Evolutionary conservation across 2,329 filamentous ascomycete species (phyloP).

Genomic region (Hypoxylon rubiginosum): DNA sequence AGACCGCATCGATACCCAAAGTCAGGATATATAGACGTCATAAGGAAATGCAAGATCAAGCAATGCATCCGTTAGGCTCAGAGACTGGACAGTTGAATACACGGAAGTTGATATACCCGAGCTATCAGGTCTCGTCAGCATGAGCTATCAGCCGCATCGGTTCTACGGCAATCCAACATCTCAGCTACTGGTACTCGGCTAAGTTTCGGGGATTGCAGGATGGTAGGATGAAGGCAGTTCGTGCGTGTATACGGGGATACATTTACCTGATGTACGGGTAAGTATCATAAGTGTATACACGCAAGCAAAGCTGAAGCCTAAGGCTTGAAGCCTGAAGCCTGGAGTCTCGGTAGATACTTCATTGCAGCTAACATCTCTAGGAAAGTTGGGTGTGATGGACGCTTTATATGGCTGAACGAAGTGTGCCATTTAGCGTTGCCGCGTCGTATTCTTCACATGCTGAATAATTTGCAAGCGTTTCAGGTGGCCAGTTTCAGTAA

Average conservation of each 20-base stretch:
- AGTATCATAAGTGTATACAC: background rate
- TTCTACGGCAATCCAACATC: slow-evolving; percentile 7
- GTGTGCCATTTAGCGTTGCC: slow-evolving; percentile 10
- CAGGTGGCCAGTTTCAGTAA: slow-evolving; percentile 32
- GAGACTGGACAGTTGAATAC: background rate
- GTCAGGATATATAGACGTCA: background rate
- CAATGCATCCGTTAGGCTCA: background rate
- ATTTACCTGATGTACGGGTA: background rate
- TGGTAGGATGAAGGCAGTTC: background rate
- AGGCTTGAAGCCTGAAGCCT: slow-evolving; percentile 4
- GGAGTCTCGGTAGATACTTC: slow-evolving; percentile 8
- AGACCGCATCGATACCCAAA: too few relatives aligned
- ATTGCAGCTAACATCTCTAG: slow-evolving; percentile 22
- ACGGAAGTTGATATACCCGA: slow-evolving; percentile 1
- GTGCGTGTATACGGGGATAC: background rate
- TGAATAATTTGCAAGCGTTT: slow-evolving; percentile 36
- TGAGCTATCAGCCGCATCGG: slow-evolving; percentile 25
- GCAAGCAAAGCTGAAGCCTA: slow-evolving; percentile 2
- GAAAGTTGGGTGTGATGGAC: slow-evolving; percentile 18
- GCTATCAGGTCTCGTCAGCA: slow-evolving; percentile 4
- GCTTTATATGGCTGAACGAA: slow-evolving; percentile 30
- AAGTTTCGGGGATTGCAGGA: background rate
- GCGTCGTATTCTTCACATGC: slow-evolving; percentile 31
- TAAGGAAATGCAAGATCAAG: background rate
- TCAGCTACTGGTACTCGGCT: slow-evolving; percentile 4